These are phyloP conservation scores for Protomyces pachydermus DNA, from an alignment of 1,139 yeast genomes.

Conservation along the genomic window DNA sequence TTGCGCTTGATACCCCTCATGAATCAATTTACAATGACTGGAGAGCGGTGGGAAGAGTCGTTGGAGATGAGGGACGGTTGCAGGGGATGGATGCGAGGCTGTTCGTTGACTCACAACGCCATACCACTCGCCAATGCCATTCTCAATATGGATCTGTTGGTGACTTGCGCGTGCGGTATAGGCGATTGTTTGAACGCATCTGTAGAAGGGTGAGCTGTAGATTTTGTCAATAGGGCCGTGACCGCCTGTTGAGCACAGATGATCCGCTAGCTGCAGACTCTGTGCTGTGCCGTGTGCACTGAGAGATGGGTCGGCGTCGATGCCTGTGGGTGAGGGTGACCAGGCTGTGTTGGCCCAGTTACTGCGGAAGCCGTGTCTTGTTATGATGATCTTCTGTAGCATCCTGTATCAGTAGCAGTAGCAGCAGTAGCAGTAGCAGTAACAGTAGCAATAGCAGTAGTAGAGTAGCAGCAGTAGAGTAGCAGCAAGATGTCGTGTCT, in stretches of 20 bases:
- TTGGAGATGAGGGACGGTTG: constrained; percentile 47
- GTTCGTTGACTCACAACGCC: constrained; percentile 34
- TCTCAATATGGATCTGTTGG: constrained; percentile 57
- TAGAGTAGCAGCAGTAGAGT: too few species aligned
- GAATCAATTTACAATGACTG: neutral
- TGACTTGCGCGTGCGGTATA: constrained; percentile 58
- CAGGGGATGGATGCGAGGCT: constrained; percentile 45
- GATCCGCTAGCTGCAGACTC: constrained; percentile 65
- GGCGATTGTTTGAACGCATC: constrained; percentile 79
- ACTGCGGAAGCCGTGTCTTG: constrained; percentile 68
- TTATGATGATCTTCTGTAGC: constrained; percentile 24
- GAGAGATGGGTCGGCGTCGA: constrained; percentile 73
- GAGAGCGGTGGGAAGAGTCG: constrained; percentile 51
- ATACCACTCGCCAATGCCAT: constrained; percentile 56
- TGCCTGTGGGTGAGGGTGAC: constrained; percentile 52
- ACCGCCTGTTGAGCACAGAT: constrained; percentile 42
- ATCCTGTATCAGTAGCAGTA: neutral
- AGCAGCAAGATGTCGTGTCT: too few species aligned
- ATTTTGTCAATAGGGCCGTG: constrained; percentile 52
- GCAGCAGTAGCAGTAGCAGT: too few species aligned
- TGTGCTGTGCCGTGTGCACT: constrained; percentile 77
- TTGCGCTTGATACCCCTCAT: constrained; percentile 43
- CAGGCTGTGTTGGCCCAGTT: constrained; percentile 54
- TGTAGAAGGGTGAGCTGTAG: constrained; percentile 76
- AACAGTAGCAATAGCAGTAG: too few species aligned